phyloP scores from a whole-genome alignment of 192 early-diverging fungal species.

The Globomyces pollinis-pini region DNA sequence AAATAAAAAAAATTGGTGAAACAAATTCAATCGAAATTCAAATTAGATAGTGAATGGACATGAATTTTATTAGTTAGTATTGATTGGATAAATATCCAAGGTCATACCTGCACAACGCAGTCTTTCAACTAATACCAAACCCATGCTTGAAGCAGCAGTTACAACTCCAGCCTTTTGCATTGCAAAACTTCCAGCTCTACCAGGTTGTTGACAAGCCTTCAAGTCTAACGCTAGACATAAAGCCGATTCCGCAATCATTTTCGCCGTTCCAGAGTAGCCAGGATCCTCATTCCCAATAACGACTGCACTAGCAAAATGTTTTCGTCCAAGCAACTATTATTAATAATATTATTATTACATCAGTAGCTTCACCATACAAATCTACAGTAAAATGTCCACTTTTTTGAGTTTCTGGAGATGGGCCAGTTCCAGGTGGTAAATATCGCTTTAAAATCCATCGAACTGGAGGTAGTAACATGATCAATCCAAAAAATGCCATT shows the following conservation, averaged over 20 bases:
- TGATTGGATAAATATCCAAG: no score
- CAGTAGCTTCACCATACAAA: constrained; percentile 37
- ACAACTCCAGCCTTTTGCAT: constrained; percentile 64
- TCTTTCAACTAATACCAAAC: constrained; percentile 57
- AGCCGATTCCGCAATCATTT: constrained; percentile 70
- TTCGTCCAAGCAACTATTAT: no score
- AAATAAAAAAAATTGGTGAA: no score
- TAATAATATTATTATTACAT: constrained; percentile 26
- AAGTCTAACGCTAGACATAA: constrained; percentile 61
- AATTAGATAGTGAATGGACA: no score
- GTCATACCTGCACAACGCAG: constrained; percentile 28
- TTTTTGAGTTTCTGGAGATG: constrained; percentile 43
- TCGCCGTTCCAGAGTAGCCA: constrained; percentile 73
- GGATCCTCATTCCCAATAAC: constrained; percentile 55
- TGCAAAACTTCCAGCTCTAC: constrained; percentile 17
- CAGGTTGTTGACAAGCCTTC: constrained; percentile 23
- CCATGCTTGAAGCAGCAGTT: constrained; percentile 73
- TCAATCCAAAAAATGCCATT: constrained; percentile 22
- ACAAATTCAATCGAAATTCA: no score
- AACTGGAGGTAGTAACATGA: constrained; percentile 37
- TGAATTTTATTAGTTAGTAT: no score
- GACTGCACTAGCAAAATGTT: constrained; percentile 25
- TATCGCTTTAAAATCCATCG: constrained; percentile 35
- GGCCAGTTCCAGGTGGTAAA: constrained; percentile 57
- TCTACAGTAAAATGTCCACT: constrained; percentile 43